phyloP scores from a whole-genome alignment of 2,329 filamentous ascomycete genomes.

The Lasiodiplodia sp. region DNA sequence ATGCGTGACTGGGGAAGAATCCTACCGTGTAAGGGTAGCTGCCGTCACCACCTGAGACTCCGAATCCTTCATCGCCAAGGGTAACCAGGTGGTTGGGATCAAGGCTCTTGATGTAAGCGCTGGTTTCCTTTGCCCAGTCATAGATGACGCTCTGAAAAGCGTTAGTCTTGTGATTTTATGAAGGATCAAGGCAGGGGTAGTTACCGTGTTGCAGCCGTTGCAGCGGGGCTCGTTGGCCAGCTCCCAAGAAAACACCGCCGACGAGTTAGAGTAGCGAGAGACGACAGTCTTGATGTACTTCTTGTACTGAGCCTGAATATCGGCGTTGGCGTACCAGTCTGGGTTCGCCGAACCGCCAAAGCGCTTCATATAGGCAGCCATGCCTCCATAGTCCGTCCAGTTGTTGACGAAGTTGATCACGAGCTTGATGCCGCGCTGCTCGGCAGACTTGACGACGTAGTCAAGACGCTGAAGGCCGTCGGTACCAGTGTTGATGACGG shows the following conservation, averaged over 20 bases:
- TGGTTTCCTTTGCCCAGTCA: conserved; percentile 65
- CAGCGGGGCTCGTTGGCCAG: conserved; percentile 72
- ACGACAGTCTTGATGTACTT: conserved; percentile 68
- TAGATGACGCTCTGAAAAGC: conserved; percentile 56
- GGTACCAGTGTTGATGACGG: conserved; percentile 67
- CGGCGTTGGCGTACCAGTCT: conserved; percentile 64
- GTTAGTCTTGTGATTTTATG: not conserved
- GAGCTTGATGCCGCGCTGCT: conserved; percentile 66
- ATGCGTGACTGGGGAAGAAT: not conserved
- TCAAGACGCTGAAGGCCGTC: conserved; percentile 71
- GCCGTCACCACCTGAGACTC: conserved; percentile 52
- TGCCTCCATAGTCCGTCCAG: conserved; percentile 73
- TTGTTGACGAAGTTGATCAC: conserved; percentile 72
- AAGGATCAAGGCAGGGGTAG: not conserved
- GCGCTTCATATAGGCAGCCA: conserved; percentile 63
- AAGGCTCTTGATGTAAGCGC: conserved; percentile 68
- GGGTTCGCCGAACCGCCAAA: conserved; percentile 60
- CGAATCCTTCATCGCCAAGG: conserved; percentile 69
- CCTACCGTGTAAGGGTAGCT: conserved; percentile 57
- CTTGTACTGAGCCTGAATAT: conserved; percentile 62
- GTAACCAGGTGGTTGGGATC: conserved; percentile 68
- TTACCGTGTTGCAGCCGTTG: conserved; percentile 60
- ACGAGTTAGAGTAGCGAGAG: conserved; percentile 64
- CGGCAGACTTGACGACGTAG: conserved; percentile 67
- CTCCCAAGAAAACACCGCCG: conserved; percentile 72